Base-by-base conservation (phyloP, 495 filamentous ascomycete species). In the Neurospora hispaniola region DNA sequence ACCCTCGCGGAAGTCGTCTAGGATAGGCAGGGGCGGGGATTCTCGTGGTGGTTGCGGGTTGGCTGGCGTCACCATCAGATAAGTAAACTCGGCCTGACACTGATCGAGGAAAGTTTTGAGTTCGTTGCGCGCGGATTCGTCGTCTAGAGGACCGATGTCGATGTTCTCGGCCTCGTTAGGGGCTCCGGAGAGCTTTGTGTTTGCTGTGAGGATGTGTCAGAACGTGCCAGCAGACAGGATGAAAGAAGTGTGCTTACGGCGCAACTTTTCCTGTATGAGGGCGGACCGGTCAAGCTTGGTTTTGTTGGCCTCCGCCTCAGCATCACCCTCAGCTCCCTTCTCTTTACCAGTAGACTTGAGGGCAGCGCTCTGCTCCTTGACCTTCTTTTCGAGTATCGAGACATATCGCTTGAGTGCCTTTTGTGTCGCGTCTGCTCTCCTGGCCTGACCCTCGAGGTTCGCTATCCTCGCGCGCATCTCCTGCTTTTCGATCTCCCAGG, bases 391-490 rank as follows among this genome's bases (percentile, higher is more conserved):
- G 75, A 99, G 87, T 83, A 99, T 92, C 59, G 90, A 86, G 71
- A 99, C 91, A 80, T 97, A 94, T 82, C 93, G 94, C 74, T 91
- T 91, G 68, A 97, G 83, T 16, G 92, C 92, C 81, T 95, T 94
- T 71, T 97, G 93, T 73, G 94, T 84, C 72, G 91, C 90, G 82
- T 96, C 96, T 69, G 91, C 90, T 70, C 93, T 93, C 69, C 94
- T 86, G 27, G 91, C 87, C 70, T 96, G 93, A 71, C 96, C 96
- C 79, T 99, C 96, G 74, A 98, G 86, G 78, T 91, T 90, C n/a
- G 94, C 96, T 82, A 99, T 98, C 80, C 95, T 90, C 74, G 92
- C 94, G 83, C 97, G 98, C 96, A 99, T 99, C 85, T 98, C 96
- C 73, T 96, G 96, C 79, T 93, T 90, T 83, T 99, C 96, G 79